Evolutionary conservation across 495 filamentous ascomycete species (phyloP), one percentile per base, ranked within the genome.

Genomic region (Hypoxylon trugodes): DNA sequence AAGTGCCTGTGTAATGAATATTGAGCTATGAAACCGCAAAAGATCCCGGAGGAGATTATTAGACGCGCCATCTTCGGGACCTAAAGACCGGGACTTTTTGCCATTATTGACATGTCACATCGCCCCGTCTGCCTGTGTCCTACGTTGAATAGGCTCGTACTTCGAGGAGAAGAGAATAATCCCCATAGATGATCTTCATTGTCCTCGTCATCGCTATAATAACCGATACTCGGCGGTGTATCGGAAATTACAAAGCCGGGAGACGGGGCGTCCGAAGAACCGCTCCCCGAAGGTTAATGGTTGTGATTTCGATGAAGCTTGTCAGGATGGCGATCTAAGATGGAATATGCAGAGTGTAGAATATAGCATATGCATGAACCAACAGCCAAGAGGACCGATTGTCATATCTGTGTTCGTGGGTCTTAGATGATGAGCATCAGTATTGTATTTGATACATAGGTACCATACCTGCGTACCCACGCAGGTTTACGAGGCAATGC

Each of bases 181-280:
- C n/a, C n/a, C n/a, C n/a, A n/a, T n/a, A n/a, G 38, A 56, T 26
- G 38, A 48, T 40, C 25, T 45, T 15, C 6, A 32, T 55, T 54
- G 18, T 30, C 15, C 41, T 25, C 43, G 26, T 50, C 26, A 13
- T 33, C 42, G 48, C 43, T 49, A 48, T 25, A 12, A 61, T 42
- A 45, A 57, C 35, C 66, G 60, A 25, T 62, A 33, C 57, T 53
- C 22, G 49, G 40, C 47, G 66, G 66, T 22, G 21, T 10, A 22
- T 71, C 65, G 68, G 64, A 7, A n/a, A 59, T 41, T 45, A 51
- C 28, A 26, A 59, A 42, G 53, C 51, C 42, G 67, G 41, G 62
- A 59, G 22, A 41, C 69, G 69, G 69, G 33, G 28, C 10, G 53
- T 67, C 10, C 15, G 4, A 69, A 58, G 9, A 36, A 32, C 69